These are phyloP conservation scores for Mortierella sp. DNA, from an alignment of 371 early-diverging fungal genomes.

Conservation along the genomic window DNA sequence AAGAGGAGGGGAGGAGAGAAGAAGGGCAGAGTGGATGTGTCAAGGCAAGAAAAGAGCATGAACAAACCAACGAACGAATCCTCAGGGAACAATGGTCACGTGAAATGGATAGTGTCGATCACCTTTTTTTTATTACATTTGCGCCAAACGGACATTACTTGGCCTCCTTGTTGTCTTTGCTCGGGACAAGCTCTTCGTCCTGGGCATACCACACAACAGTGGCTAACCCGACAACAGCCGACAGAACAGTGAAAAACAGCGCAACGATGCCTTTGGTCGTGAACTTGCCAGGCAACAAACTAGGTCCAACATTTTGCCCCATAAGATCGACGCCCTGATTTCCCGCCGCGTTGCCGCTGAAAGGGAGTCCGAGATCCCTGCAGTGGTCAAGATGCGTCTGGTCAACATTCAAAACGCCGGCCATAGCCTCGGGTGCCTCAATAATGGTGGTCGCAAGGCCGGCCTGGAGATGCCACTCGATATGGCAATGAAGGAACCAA, in stretches of 20 bases:
- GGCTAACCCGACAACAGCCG: constrained; percentile 78
- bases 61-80: not conserved
- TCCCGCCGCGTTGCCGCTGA: constrained; percentile 80
- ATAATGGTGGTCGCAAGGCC: constrained; percentile 74
- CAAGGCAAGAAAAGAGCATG: not conserved
- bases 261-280: constrained; percentile 78
- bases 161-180: not conserved
- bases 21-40: not conserved
- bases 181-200: constrained; percentile 17
- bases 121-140: not conserved
- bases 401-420: constrained; percentile 37
- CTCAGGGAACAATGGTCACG: not conserved
- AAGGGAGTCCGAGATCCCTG: constrained; percentile 64
- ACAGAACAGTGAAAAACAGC: constrained; percentile 74
- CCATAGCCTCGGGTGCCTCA: constrained; percentile 74
- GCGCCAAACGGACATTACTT: not conserved
- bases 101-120: not conserved
- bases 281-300: constrained; percentile 67
- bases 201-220: constrained; percentile 80
- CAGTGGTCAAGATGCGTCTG: constrained; percentile 62
- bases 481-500: constrained; percentile 88
- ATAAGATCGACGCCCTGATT: constrained; percentile 68
- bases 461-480: constrained; percentile 81
- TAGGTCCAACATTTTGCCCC: constrained; percentile 68
- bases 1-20: not conserved